Base-by-base conservation (phyloP, 495 filamentous ascomycete species). In the Xylaria curta region DNA sequence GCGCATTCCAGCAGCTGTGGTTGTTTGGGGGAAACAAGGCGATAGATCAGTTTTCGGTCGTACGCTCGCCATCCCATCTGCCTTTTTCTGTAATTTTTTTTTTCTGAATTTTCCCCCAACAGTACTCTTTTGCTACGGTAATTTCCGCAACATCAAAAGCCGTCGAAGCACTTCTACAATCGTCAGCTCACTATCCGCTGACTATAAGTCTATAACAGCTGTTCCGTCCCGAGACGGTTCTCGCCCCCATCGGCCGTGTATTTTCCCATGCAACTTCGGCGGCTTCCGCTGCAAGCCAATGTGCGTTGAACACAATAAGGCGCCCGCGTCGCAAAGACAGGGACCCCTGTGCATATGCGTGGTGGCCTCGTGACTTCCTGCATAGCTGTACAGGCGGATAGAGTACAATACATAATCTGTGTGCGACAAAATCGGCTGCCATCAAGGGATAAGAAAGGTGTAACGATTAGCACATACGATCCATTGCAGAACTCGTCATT, bases 181-280 rank as follows among this genome's bases (percentile, higher is more conserved):
- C 60, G 33, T 70, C 68, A 64, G 68, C 47, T 70, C 68, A 70
- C 24, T 21, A 70, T 70, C 59, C 36, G 59, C 49, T 61, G 68
- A 64, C 68, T n/a, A 21, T 60, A 60, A 13, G 58, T 60, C n/a
- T 46, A 44, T 12, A 70, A 54, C 68, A 46, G 59, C 59, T 64
- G 68, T 64, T 64, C 36, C n/a, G 17, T 24, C 47, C 47, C 28
- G 46, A 21, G 31, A 9, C 13, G 28, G 4, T 42, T 63, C 49
- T 42, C 54, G 19, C 67, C 51, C 66, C 54, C 54, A 33, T 60
- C 31, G 38, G 10, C 24, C 51, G 47, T n/a, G 44, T 38, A 26
- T 51, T 51, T 19, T 31, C 24, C 24, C 46, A 12, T 42, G 69
- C 61, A 63, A 65, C 51, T 36, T 31, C 60, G 60, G 60, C 69